Percentiles rank a stretch among this genome's conserved stretches.
Evolutionary conservation across 2,329 filamentous ascomycete species (phyloP).

Genomic region (Botrytis medusae): DNA sequence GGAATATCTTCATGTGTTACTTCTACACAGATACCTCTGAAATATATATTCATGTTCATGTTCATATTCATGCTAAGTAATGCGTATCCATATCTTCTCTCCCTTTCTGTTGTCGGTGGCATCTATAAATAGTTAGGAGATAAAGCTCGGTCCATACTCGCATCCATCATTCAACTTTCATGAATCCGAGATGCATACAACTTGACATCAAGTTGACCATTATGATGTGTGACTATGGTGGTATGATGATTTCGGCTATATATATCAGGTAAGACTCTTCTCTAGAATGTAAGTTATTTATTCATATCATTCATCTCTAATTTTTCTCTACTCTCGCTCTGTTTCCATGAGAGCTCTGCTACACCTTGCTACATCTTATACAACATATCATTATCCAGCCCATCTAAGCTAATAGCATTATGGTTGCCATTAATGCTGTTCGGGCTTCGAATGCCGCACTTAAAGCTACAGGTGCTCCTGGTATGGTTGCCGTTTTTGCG

Average conservation of each 20-base stretch:
- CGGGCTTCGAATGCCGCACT: slow-evolving; percentile 44
- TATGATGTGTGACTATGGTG: not conserved
- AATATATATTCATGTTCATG: not conserved
- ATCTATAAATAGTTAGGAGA: not conserved
- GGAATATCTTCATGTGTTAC: not conserved
- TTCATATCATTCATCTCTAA: not conserved
- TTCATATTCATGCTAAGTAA: not conserved
- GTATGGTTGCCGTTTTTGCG: slow-evolving; percentile 51
- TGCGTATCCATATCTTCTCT: not conserved
- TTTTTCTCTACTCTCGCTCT: not conserved
- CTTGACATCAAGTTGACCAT: not conserved
- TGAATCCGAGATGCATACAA: slow-evolving; percentile 11
- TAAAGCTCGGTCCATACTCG: slow-evolving; percentile 5
- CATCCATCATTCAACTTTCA: slow-evolving; percentile 6
- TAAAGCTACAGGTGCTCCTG: slow-evolving; percentile 33
- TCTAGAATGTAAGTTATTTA: not conserved
- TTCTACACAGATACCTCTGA: not conserved
- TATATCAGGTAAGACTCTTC: not conserved
- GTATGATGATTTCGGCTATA: not conserved
- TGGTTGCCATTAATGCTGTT: slow-evolving; percentile 40
- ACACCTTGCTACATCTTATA: not conserved
- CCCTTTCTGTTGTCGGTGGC: not conserved
- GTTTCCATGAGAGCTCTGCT: not conserved
- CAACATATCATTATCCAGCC: not conserved
- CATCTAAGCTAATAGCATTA: slow-evolving; percentile 23